Base-by-base conservation (phyloP, 495 filamentous ascomycete genomes). In the Penicillium nucicola region DNA sequence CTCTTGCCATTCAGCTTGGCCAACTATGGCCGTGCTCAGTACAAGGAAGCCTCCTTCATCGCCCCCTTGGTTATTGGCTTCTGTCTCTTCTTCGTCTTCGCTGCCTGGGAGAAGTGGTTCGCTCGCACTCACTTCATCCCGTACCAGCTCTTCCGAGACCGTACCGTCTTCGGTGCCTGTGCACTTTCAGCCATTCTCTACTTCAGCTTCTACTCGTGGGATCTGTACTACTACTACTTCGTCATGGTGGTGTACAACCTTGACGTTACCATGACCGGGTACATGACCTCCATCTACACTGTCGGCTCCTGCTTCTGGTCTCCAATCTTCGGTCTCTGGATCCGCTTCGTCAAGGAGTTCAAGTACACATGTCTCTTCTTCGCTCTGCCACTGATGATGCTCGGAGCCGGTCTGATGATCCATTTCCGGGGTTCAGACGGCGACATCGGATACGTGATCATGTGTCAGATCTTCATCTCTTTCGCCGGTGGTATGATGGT, bases 401-500 rank as follows among this genome's bases (percentile, higher is more conserved):
- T 87, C 18, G 78, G 85, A 2, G 78, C 83, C 0, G 78, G 86
- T 13, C 76, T 87, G 45, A 79, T 88, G 79, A 87, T 76, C 55
- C 77, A 71, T 53, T 90, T 89, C 77, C 83, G 87, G 30, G 83
- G 86, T 38, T 69, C 80, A 46, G 68, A 75, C 40, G 65, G 68
- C 14, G 57, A 74, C 40, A 72, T 89, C 39, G 86, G 84, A 19
- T 88, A 84, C 62, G 68, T 91, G 15, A 71, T 89, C 66, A 87
- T 89, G 83, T 84, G 80, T 56, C 86, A 90, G 65, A 87, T 90
- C 63, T 81, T 86, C 65, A 85, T 88, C 55, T 79, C 85, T 22
- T 77, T 89, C 44, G 68, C 75, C 14, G 84, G 81, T 10, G 78
- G 80, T 62, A 58, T 53, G 31, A 13, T 55, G 33, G 56, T 58